These are phyloP conservation scores for Fusarium denticulatum DNA, from an alignment of 2,329 filamentous ascomycete genomes.

Conservation along the genomic window DNA sequence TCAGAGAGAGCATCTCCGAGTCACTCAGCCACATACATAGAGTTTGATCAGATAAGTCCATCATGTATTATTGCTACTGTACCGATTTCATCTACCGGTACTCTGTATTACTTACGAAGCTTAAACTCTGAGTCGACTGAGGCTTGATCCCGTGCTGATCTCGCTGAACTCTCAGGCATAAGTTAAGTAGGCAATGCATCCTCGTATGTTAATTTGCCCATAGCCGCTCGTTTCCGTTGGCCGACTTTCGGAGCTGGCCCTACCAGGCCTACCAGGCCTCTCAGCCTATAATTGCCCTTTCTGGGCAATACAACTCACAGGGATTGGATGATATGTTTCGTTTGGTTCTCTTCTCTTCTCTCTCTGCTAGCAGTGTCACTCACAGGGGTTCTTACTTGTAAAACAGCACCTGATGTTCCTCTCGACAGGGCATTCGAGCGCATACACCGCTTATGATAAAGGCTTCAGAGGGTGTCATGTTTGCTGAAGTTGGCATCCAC, in stretches of 20 bases:
- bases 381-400: slow-evolving; percentile 13
- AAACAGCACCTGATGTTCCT: slow-evolving; percentile 18
- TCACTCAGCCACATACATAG: not conserved
- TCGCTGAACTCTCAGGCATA: not conserved
- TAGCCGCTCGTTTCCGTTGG: slow-evolving; percentile 32
- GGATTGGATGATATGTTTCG: slow-evolving; percentile 15
- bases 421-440: slow-evolving; percentile 17
- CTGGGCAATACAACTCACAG: slow-evolving; percentile 23
- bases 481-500: not conserved
- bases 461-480: not conserved
- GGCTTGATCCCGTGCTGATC: not conserved
- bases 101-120: not conserved
- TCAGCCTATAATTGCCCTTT: slow-evolving; percentile 14
- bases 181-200: not conserved
- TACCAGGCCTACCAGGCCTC: not conserved
- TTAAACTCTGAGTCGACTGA: not conserved
- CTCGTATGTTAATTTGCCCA: slow-evolving; percentile 29
- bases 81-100: not conserved
- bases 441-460: slow-evolving; percentile 28
- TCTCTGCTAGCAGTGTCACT: not conserved
- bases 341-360: slow-evolving; percentile 3
- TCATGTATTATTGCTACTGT: not conserved
- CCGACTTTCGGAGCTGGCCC: slow-evolving; percentile 32
- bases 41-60: slow-evolving; percentile 19
- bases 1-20: not conserved